Conservation (phyloP, 2,329 filamentous ascomycete genomes). For the Xylariaceae sp. region DNA sequence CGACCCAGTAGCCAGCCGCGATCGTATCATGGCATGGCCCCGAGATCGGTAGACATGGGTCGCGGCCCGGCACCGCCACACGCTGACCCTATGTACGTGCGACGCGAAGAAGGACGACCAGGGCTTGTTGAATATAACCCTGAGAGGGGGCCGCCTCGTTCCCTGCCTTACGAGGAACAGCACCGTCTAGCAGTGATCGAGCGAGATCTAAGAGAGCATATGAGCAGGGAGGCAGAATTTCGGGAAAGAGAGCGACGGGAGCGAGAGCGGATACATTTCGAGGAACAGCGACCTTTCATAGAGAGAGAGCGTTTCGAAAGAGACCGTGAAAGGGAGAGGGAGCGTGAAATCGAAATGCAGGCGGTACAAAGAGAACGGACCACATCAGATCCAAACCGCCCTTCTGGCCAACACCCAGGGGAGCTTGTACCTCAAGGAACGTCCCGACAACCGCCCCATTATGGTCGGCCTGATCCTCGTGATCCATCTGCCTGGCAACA, state of each 20-base stretch:
- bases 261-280: constrained; percentile 44
- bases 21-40: constrained; percentile 51
- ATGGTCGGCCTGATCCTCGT: constrained; percentile 43
- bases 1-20: constrained; percentile 60
- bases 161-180: constrained; percentile 60
- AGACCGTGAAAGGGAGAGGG: constrained; percentile 47
- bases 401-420: constrained; percentile 51
- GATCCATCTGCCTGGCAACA: constrained; percentile 43
- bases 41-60: constrained; percentile 54
- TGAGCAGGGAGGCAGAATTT: constrained; percentile 49
- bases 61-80: constrained; percentile 42
- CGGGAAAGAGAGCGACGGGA: constrained; percentile 54
- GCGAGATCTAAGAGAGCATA: constrained; percentile 47
- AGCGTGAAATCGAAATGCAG: constrained; percentile 31
- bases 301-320: constrained; percentile 51
- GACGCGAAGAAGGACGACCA: constrained; percentile 55
- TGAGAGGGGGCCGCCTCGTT: constrained; percentile 52
- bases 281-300: constrained; percentile 40
- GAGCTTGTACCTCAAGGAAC: constrained; percentile 52
- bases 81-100: constrained; percentile 51
- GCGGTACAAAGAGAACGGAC: constrained; percentile 50
- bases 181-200: constrained; percentile 58
- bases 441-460: constrained; percentile 46
- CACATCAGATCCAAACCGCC: constrained; percentile 55
- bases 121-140: constrained; percentile 57